These are phyloP conservation scores for Acacia melanoxylon DNA, from an alignment of 306 rosid genomes.

Conservation along the genomic window DNA sequence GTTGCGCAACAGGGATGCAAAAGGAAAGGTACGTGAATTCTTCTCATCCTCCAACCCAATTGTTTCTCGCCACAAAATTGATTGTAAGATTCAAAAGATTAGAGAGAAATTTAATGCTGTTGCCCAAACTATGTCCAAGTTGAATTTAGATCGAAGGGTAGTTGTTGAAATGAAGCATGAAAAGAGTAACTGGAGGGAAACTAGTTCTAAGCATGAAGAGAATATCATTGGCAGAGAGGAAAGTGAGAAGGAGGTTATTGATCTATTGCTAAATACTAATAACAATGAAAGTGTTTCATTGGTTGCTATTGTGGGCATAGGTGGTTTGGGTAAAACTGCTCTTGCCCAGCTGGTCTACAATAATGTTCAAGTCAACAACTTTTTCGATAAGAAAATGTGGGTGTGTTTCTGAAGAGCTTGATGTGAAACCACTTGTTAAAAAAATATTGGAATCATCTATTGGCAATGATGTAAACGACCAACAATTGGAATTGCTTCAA, in stretches of 20 bases:
- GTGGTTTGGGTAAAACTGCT: conserved; percentile 25
- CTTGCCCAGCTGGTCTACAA: conserved; percentile 1
- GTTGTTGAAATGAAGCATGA: not conserved
- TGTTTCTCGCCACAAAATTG: not conserved
- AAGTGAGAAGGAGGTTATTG: not conserved
- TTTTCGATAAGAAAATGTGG: not conserved
- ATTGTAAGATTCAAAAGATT: not conserved
- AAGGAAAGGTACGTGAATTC: not conserved
- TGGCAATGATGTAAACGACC: not conserved
- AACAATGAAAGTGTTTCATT: not conserved
- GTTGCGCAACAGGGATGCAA: not conserved
- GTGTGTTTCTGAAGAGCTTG: conserved; percentile 2
- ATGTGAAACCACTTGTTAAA: not conserved
- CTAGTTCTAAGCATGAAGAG: not conserved
- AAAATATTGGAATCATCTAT: not conserved
- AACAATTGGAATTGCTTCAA: not conserved
- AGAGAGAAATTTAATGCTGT: not conserved
- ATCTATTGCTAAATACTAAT: not conserved
- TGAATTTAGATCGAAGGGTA: not conserved
- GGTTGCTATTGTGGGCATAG: not conserved
- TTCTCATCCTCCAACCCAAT: not conserved
- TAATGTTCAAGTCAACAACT: not conserved
- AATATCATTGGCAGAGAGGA: conserved; percentile 3
- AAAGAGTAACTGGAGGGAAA: not conserved
- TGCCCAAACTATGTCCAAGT: not conserved